A percentile compares a stretch with the other conserved stretches of the same genome.
Conservation (phyloP, 1,284 basidiomycete genomes). For the Melampsora abietis-canadensis region DNA sequence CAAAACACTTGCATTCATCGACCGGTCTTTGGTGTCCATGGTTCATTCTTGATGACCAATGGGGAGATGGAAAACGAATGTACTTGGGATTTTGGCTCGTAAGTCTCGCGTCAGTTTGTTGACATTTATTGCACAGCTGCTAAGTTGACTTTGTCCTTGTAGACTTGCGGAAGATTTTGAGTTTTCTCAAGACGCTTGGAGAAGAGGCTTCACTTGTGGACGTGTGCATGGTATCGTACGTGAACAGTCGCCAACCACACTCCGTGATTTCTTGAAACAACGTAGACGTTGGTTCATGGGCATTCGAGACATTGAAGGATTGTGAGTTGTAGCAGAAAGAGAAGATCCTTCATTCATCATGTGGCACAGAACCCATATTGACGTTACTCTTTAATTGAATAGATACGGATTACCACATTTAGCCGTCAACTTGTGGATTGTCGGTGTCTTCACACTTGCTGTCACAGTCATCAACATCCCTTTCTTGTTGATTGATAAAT, state of each 20-base stretch:
- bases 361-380: too few species aligned
- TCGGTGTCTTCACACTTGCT: constrained; percentile 55
- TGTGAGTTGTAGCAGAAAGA: constrained; percentile 5
- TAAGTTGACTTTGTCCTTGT: constrained; percentile 46
- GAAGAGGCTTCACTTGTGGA: constrained; percentile 54
- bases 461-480: constrained; percentile 55
- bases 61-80: constrained; percentile 56
- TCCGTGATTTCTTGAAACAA: constrained; percentile 56
- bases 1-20: constrained; percentile 55
- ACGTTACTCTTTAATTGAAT: constrained; percentile 31
- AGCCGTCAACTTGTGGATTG: constrained; percentile 56
- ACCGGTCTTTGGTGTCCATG: constrained; percentile 56
- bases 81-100: constrained; percentile 53
- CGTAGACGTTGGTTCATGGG: constrained; percentile 56
- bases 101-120: background rate
- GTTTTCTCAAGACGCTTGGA: constrained; percentile 56
- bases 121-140: background rate
- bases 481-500: constrained; percentile 48
- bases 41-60: constrained; percentile 56
- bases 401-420: constrained; percentile 55
- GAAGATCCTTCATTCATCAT: background rate
- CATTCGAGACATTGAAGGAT: constrained; percentile 50
- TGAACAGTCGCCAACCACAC: constrained; percentile 54
- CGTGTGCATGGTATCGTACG: constrained; percentile 55
- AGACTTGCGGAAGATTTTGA: constrained; percentile 56